phyloP scores from a whole-genome alignment of 2,329 filamentous ascomycete species.

The Arachnomyces sp. region DNA sequence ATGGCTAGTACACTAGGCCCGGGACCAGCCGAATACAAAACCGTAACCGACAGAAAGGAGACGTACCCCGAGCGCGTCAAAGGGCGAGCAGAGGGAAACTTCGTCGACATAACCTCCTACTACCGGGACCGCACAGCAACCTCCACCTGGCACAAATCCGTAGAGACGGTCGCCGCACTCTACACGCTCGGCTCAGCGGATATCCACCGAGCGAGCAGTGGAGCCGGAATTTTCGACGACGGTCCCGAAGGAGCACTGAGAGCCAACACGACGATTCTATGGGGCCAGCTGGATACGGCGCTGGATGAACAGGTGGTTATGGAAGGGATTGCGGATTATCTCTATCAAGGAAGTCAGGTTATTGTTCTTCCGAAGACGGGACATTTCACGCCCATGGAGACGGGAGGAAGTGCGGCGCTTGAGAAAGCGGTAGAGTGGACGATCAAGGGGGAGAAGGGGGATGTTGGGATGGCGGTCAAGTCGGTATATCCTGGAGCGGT shows the following conservation, averaged over 20 bases:
- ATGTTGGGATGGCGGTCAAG: constrained; percentile 23
- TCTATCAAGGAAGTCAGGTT: constrained; percentile 44
- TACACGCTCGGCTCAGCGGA: constrained; percentile 33
- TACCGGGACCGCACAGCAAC: constrained; percentile 46
- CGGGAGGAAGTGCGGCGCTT: constrained; percentile 35
- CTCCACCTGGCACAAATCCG: constrained; percentile 44
- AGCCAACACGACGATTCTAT: constrained; percentile 47
- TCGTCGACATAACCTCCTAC: constrained; percentile 45
- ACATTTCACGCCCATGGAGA: constrained; percentile 49
- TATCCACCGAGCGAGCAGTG: constrained; percentile 27
- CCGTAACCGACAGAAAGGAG: constrained; percentile 21
- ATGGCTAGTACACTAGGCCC: constrained; percentile 49
- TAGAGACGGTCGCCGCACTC: constrained; percentile 43
- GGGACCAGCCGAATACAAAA: constrained; percentile 36
- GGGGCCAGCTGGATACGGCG: constrained; percentile 46
- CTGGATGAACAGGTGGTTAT: constrained; percentile 43
- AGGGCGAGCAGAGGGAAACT: constrained; percentile 36
- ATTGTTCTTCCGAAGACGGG: constrained; percentile 43
- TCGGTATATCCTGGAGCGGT: constrained; percentile 26
- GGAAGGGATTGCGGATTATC: constrained; percentile 47
- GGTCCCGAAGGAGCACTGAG: constrained; percentile 41
- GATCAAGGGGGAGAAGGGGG: constrained; percentile 28
- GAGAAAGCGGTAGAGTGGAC: constrained; percentile 35
- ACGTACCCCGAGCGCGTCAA: constrained; percentile 37
- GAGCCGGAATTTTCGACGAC: constrained; percentile 38